A percentile compares a stretch with the other conserved stretches of the same genome.
Conservation (phyloP, 2,329 filamentous ascomycete genomes). For the Fragosphaeria purpurea region DNA sequence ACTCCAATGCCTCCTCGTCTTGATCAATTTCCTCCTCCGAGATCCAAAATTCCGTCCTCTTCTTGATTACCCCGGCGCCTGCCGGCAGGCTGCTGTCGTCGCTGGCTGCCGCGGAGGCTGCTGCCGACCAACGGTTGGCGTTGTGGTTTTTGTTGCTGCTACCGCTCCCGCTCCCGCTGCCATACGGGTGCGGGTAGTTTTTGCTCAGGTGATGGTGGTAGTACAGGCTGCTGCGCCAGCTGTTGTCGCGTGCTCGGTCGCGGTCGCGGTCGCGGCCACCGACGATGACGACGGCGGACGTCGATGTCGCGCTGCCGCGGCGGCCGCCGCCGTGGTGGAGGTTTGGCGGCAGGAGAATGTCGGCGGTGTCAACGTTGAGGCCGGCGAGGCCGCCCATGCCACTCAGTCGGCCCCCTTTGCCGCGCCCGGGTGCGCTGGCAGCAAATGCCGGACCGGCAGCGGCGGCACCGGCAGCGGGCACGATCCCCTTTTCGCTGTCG, state of each 20-base stretch:
- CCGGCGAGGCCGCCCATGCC: background rate
- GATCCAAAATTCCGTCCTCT: slow-evolving; percentile 10
- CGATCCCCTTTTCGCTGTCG: too few species aligned
- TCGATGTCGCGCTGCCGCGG: background rate
- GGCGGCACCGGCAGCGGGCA: too few species aligned
- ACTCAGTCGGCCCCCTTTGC: background rate
- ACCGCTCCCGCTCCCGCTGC: too few species aligned
- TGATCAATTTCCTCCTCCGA: slow-evolving; percentile 4
- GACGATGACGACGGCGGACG: background rate
- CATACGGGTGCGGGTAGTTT: background rate
- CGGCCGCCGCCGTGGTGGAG: background rate
- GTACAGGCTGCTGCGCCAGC: slow-evolving; percentile 3
- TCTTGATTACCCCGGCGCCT: slow-evolving; percentile 3
- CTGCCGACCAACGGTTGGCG: background rate
- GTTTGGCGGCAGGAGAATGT: background rate
- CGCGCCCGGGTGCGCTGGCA: too few species aligned
- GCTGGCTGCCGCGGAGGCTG: background rate
- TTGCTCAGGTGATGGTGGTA: slow-evolving; percentile 2
- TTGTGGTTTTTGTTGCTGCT: too few species aligned
- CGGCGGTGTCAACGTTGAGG: background rate
- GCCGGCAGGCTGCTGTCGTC: slow-evolving; percentile 2
- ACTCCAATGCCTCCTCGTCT: background rate
- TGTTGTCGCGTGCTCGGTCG: background rate
- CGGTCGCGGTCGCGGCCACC: background rate
- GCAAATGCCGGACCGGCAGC: too few species aligned